These are phyloP conservation scores for Irpex sp. DNA, from an alignment of 1,284 basidiomycete genomes.

Conservation along the genomic window DNA sequence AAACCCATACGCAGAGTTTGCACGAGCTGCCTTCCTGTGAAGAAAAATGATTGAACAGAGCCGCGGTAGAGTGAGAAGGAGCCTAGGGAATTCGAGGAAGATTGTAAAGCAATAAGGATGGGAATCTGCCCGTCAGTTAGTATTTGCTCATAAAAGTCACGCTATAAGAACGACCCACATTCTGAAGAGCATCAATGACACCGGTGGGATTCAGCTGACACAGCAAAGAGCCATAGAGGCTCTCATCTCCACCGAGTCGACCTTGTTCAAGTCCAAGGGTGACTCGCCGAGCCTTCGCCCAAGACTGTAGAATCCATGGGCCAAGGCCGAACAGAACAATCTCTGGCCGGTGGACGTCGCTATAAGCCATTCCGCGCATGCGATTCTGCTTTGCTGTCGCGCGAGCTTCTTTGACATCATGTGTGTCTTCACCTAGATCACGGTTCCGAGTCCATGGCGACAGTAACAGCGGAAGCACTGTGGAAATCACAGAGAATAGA, in stretches of 20 bases:
- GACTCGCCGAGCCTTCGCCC: slow-evolving; percentile 57
- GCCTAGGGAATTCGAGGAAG: slow-evolving; percentile 68
- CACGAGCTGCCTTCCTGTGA: slow-evolving; percentile 53
- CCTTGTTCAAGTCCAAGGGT: slow-evolving; percentile 51
- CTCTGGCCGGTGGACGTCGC: slow-evolving; percentile 66
- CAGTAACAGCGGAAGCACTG: slow-evolving; percentile 47
- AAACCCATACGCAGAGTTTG: slow-evolving; percentile 64
- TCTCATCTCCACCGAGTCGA: slow-evolving; percentile 7
- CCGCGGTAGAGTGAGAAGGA: slow-evolving; percentile 71
- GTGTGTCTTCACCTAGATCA: slow-evolving; percentile 32
- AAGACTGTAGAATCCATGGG: slow-evolving; percentile 74
- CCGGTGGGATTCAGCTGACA: slow-evolving; percentile 59
- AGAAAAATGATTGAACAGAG: slow-evolving; percentile 66
- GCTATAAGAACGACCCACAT: slow-evolving; percentile 38
- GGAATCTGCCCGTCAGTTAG: slow-evolving; percentile 46
- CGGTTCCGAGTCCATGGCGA: slow-evolving; percentile 33
- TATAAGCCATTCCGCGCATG: slow-evolving; percentile 66
- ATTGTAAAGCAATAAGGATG: slow-evolving; percentile 61
- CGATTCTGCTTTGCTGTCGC: slow-evolving; percentile 64
- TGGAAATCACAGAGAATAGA: slow-evolving; percentile 53
- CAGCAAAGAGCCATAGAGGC: slow-evolving; percentile 28
- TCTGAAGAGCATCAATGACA: slow-evolving; percentile 57
- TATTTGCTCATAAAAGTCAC: slow-evolving; percentile 1
- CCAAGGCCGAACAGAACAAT: slow-evolving; percentile 74
- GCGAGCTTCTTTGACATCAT: slow-evolving; percentile 42